phyloP scores from a whole-genome alignment of 2,329 filamentous ascomycete genomes.

The Hirsutella thompsonii region DNA sequence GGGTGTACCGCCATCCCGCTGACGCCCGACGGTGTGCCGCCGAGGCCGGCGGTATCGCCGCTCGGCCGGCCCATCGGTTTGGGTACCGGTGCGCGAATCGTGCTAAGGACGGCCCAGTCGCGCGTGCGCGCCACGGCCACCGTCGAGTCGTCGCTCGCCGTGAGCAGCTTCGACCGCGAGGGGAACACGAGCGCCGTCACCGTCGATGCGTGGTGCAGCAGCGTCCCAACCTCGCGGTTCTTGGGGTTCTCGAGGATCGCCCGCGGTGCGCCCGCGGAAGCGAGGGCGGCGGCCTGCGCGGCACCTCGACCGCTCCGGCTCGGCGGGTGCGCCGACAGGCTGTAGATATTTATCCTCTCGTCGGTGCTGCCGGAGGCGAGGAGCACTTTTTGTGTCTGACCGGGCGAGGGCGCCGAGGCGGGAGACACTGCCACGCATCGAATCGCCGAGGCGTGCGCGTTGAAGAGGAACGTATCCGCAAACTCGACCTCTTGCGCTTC shows the following conservation, averaged over 20 bases:
- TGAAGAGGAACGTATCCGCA: slow-evolving; percentile 89
- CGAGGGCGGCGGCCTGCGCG: too few species aligned
- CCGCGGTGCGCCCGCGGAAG: slow-evolving; percentile 57
- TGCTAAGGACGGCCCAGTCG: slow-evolving; percentile 80
- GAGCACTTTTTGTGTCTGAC: slow-evolving; percentile 67
- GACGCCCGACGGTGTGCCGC: slow-evolving; percentile 72
- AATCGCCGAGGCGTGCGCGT: slow-evolving; percentile 81
- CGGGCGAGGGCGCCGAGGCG: slow-evolving; percentile 46
- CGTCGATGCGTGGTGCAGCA: slow-evolving; percentile 76
- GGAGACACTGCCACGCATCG: slow-evolving; percentile 80
- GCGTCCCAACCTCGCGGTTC: slow-evolving; percentile 76
- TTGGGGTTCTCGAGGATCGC: slow-evolving; percentile 72
- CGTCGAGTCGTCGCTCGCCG: slow-evolving; percentile 80
- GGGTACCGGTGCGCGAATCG: slow-evolving; percentile 78
- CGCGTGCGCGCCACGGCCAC: slow-evolving; percentile 77
- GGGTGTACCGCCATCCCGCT: slow-evolving; percentile 95
- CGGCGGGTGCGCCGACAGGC: slow-evolving; percentile 59
- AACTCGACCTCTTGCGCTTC: slow-evolving; percentile 44
- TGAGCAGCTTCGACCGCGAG: slow-evolving; percentile 74
- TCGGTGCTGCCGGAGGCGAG: slow-evolving; percentile 88
- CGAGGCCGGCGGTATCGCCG: slow-evolving; percentile 77
- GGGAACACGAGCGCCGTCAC: slow-evolving; percentile 75
- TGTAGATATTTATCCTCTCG: slow-evolving; percentile 91
- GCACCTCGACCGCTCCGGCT: slow-evolving; percentile 41
- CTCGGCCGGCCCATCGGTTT: slow-evolving; percentile 70